Evolutionary conservation across 805 yeast genomes (phyloP), one percentile per base, ranked within the genome.

Genomic region (Zygosaccharomyces siamensis): DNA sequence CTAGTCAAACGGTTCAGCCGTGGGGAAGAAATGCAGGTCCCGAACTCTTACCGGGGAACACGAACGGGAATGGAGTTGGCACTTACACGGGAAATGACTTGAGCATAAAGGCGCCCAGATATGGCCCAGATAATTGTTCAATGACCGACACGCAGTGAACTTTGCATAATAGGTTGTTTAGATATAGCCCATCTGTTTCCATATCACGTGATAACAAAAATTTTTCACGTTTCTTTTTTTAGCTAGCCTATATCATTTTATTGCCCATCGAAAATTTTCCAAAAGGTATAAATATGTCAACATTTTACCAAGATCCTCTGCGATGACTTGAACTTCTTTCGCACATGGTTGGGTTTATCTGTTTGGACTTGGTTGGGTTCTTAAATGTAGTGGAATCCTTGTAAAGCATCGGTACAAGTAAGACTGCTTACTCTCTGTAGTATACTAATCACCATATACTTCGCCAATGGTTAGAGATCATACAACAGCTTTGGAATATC

Each of bases 401-500:
- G 33, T 41, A 24, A 27, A 43, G 3, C n/a, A 35, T 24, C 24
- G 16, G 6, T 35, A 24, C 14, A 12, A 24, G 35, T 23, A 35
- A 36, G 31, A 42, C 23, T 14, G n/a, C 30, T 31, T 30, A 30
- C 14, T 36, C 45, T 23, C 23, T n/a, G 26, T 32, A 31, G 33
- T 18, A 36, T 14, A 8, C 18, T 14, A n/a, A 21, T 11, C 18
- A 1, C n/a, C 14, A 21, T 18, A 21, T 18, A 38, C 37, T 39
- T 38, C 14, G 23, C 20, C 44, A 33, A 51, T 48, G 52, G 56
- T 47, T 39, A 67, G 67, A 66, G 79, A 79, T 60, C 64, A 64
- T 58, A 55, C 84, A 36, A 75, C 77, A 56, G 98, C 97, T 57
- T 63, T 84, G 54, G 80, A 82, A 49, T 76, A 75, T 66, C 78